Base-by-base conservation (phyloP, 805 yeast species). In the Spathaspora girioi region DNA sequence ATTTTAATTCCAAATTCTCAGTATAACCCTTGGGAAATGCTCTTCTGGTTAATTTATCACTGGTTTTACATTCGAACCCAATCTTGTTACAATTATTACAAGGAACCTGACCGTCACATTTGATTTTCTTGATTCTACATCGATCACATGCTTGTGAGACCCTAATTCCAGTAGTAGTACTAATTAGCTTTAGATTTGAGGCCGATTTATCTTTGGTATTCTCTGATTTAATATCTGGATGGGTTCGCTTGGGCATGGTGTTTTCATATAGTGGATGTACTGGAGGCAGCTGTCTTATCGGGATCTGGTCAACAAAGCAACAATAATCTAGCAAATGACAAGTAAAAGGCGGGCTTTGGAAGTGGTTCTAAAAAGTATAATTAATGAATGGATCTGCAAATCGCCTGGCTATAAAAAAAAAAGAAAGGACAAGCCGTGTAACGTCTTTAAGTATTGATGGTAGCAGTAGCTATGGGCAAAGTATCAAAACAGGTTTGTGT, bases 1-100 rank as follows among this genome's bases (percentile, higher is more conserved):
- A 71, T 57, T 81, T 82, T 50, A 75, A 76, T 60, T 87, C 96
- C 56, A 87, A 68, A 58, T 82, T 83, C 66, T 86, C 89, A 0
- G 96, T 87, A 61, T 87, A 87, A 0, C 94, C 93, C 59, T 84
- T 84, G 2, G 94, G 93, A 54, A 87, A 86, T 1, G 92, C 88
- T 53, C 90, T 74, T 66, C 96, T 75, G 0, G 91, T 82, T 26
- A 87, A 67, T 61, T 84, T 86, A 67, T 87, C 93, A 50, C 87
- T 80, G 3, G 87, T 86, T 41, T 82, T 78, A 64, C 96, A 87
- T 44, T 78, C 82, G 59, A 83, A 84, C 0, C 84, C 86, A 43
- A 84, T 81, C 54, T 79, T 79, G 35, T 71, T 68, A 62, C 94
- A 87, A 60, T 85, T 84, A 38, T 82, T 73, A 63, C 96, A 87